phyloP scores from a whole-genome alignment of 202 grass and related monocot species.

The Setaria italica region DNA sequence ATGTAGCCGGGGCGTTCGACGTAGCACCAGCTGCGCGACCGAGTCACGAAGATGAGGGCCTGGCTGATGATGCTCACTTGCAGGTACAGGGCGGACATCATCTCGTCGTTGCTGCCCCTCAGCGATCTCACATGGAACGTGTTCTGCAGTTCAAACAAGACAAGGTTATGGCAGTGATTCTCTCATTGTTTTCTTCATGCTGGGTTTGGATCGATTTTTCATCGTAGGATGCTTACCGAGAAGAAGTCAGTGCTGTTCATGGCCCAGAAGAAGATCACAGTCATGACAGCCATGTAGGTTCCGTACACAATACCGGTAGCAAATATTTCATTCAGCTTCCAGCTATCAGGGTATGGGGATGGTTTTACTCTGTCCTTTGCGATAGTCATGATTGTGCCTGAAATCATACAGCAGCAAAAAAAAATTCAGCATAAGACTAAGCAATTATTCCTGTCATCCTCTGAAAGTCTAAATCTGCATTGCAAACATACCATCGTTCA shows the following conservation, averaged over 20 bases:
- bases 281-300: conserved; percentile 64
- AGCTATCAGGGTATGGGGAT: conserved; percentile 68
- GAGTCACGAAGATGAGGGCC: conserved; percentile 75
- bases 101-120: conserved; percentile 53
- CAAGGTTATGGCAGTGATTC: neutral
- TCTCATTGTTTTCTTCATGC: neutral
- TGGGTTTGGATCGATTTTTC: neutral
- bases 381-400: conserved; percentile 81
- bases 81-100: conserved; percentile 74
- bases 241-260: conserved; percentile 70
- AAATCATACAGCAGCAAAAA: neutral
- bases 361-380: conserved; percentile 72
- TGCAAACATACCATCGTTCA: conserved; percentile 64
- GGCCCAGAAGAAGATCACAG: conserved; percentile 69
- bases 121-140: conserved; percentile 64
- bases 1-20: conserved; percentile 53
- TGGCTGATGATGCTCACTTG: conserved; percentile 84
- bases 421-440: neutral
- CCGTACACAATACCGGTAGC: conserved; percentile 63
- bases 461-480: neutral
- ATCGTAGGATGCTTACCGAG: conserved; percentile 42
- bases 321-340: conserved; percentile 78
- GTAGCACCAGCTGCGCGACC: conserved; percentile 60
- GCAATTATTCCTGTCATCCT: too few species aligned
- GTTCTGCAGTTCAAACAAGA: conserved; percentile 36